Conservation (phyloP, 2,329 filamentous ascomycete species). For the Penicillium concentricum region DNA sequence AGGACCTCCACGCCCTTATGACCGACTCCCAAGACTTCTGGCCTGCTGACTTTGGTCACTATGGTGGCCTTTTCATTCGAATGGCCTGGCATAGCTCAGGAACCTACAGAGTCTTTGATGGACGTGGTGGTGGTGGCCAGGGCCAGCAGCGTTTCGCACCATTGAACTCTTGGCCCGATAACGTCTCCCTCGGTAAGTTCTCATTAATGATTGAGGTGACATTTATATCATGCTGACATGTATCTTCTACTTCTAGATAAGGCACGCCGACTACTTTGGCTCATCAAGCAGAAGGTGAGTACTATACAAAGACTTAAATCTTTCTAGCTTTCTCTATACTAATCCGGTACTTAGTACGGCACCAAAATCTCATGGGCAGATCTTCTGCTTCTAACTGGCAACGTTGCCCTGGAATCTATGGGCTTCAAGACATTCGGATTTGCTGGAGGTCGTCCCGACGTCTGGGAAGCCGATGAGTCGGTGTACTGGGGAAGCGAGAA, state of each 20-base stretch:
- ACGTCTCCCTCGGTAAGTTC: slow-evolving; percentile 56
- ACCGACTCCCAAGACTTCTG: slow-evolving; percentile 79
- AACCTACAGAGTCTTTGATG: slow-evolving; percentile 73
- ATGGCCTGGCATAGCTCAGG: slow-evolving; percentile 81
- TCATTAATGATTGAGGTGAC: fast-evolving
- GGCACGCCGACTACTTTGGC: slow-evolving; percentile 75
- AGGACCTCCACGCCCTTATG: slow-evolving; percentile 69
- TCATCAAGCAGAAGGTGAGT: slow-evolving; percentile 69
- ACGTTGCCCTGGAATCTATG: slow-evolving; percentile 75
- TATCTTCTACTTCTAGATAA: slow-evolving; percentile 54
- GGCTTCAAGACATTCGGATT: slow-evolving; percentile 73
- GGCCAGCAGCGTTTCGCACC: slow-evolving; percentile 79
- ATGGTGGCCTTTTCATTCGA: slow-evolving; percentile 75
- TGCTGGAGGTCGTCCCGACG: slow-evolving; percentile 68
- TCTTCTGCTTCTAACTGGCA: slow-evolving; percentile 68
- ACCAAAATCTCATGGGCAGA: slow-evolving; percentile 81
- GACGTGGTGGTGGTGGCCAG: slow-evolving; percentile 70
- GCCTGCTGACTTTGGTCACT: slow-evolving; percentile 80
- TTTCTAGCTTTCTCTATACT: neutral
- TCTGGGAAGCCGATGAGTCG: slow-evolving; percentile 73
- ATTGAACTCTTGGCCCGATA: slow-evolving; percentile 80
- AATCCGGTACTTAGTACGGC: slow-evolving; percentile 54
- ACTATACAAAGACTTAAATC: too few species aligned
- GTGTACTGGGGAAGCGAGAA: slow-evolving; percentile 75
- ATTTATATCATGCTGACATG: neutral